These are phyloP conservation scores for Fusarium domesticum DNA, from an alignment of 2,329 filamentous ascomycete species.

Conservation along the genomic window DNA sequence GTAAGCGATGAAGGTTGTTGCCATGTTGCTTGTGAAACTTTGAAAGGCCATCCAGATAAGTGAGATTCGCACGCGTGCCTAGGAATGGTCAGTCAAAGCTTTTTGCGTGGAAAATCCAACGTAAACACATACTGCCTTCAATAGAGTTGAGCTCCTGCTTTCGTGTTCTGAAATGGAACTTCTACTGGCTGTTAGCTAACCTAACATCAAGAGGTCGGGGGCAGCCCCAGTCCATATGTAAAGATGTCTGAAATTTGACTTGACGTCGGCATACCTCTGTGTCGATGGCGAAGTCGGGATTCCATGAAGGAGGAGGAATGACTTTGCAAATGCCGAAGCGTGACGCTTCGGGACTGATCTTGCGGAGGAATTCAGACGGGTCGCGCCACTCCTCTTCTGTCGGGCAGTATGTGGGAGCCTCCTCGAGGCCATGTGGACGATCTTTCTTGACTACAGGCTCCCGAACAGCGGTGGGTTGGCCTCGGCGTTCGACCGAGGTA, in stretches of 20 bases:
- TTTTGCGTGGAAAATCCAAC: conserved; percentile 1
- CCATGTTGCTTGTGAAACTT: conserved; percentile 98
- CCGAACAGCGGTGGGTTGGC: conserved; percentile 71
- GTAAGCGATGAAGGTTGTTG: conserved; percentile 87
- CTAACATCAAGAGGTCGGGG: background rate
- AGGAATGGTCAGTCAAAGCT: conserved; percentile 34
- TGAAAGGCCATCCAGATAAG: conserved; percentile 89
- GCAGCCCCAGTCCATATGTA: background rate
- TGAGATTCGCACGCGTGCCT: conserved; percentile 93
- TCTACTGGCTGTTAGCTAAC: conserved; percentile 48
- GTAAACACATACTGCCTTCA: conserved; percentile 76
- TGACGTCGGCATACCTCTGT: conserved; percentile 66
- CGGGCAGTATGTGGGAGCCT: conserved; percentile 86
- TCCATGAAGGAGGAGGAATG: conserved; percentile 90
- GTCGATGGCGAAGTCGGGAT: conserved; percentile 92
- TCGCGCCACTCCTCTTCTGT: conserved; percentile 94
- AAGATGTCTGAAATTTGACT: background rate
- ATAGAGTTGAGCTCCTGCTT: conserved; percentile 97
- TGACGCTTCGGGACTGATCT: conserved; percentile 80
- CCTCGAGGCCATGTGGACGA: conserved; percentile 78
- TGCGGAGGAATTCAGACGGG: conserved; percentile 88
- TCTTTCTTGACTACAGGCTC: conserved; percentile 74
- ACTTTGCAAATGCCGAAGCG: conserved; percentile 95
- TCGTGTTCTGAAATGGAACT: conserved; percentile 93
- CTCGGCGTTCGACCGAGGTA: conserved; percentile 85